These are phyloP conservation scores for Aegle marmelos DNA, from an alignment of 345 rosid species.

Conservation along the genomic window DNA sequence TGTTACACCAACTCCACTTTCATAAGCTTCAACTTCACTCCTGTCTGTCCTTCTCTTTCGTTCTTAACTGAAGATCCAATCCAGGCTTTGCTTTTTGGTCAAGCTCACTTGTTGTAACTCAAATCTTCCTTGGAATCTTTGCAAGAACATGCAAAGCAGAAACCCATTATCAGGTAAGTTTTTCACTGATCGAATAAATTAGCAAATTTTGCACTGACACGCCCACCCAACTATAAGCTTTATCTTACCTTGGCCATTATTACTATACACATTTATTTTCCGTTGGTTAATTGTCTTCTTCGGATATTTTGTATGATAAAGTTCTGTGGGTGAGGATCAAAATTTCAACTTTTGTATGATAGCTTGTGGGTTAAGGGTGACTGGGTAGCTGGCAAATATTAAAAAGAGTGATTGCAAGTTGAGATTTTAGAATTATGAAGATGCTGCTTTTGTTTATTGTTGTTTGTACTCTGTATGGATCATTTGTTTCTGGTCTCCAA, in stretches of 20 bases:
- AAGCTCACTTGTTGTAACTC: neutral
- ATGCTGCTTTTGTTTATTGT: conserved; percentile 12
- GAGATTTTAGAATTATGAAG: conserved; percentile 29
- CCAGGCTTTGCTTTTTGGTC: neutral
- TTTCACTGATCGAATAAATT: neutral
- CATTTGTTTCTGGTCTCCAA: conserved; percentile 21
- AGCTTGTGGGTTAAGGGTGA: neutral
- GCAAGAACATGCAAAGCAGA: neutral
- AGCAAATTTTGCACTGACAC: neutral
- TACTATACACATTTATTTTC: neutral
- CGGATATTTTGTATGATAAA: neutral
- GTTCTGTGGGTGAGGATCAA: conserved; percentile 8
- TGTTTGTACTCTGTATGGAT: conserved; percentile 26
- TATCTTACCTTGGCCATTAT: neutral
- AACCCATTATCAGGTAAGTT: neutral
- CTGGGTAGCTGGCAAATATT: conserved; percentile 16
- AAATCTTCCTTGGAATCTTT: neutral
- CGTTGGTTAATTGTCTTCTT: neutral
- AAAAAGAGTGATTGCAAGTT: neutral
- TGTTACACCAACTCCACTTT: neutral
- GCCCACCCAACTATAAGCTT: neutral
- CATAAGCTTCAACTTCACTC: neutral
- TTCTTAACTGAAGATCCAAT: neutral
- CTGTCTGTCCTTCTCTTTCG: neutral
- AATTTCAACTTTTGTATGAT: conserved; percentile 1